Evolutionary conservation across 2,329 filamentous ascomycete genomes (phyloP).

Genomic region (Verticillium nubilum): DNA sequence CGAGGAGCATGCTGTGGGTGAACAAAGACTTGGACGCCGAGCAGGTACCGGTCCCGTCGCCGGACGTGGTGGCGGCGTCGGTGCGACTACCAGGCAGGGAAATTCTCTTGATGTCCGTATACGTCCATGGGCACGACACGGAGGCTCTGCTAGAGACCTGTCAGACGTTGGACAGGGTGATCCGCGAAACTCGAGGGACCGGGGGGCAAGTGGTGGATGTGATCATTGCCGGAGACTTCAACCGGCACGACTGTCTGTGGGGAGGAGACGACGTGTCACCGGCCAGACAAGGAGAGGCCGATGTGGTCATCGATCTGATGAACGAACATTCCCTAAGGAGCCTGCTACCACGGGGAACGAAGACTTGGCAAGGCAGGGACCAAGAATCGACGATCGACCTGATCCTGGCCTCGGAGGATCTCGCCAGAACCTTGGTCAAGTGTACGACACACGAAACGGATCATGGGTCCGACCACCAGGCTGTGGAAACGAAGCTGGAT

Average conservation of each 20-base stretch:
- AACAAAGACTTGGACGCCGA: slow-evolving; percentile 10
- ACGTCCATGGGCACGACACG: not conserved
- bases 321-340: slow-evolving; percentile 22
- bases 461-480: slow-evolving; percentile 22
- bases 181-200: not conserved
- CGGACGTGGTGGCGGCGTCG: not conserved
- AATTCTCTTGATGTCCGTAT: not conserved
- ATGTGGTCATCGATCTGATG: slow-evolving; percentile 28
- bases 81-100: not conserved
- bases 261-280: slow-evolving; percentile 11
- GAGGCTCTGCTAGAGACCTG: not conserved
- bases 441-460: slow-evolving; percentile 13
- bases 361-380: slow-evolving; percentile 23
- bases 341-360: slow-evolving; percentile 27
- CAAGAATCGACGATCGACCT: slow-evolving; percentile 18
- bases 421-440: slow-evolving; percentile 11
- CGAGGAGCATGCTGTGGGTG: slow-evolving; percentile 15
- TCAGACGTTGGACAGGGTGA: not conserved
- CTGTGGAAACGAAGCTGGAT: slow-evolving; percentile 24
- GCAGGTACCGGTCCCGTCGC: slow-evolving; percentile 4
- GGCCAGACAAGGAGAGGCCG: slow-evolving; percentile 25
- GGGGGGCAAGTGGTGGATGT: slow-evolving; percentile 1
- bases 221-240: slow-evolving; percentile 13
- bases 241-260: slow-evolving; percentile 12
- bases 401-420: slow-evolving; percentile 14